Base-by-base conservation (phyloP, 306 rosid species). In the Amphicarpaea edgeworthii region DNA sequence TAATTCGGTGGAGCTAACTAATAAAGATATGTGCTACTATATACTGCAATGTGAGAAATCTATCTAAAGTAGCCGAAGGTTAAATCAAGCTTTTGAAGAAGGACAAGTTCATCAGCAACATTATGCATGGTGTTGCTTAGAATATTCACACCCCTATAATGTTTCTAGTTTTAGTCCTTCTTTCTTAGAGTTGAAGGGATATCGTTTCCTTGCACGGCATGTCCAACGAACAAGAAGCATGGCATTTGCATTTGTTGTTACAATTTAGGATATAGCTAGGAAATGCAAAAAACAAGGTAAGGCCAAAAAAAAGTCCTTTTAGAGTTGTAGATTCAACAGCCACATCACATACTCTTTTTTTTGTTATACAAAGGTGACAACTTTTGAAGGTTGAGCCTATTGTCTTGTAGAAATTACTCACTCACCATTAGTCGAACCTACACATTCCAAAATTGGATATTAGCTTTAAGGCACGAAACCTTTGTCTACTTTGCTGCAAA, bases 161-260 rank as follows among this genome's bases (percentile, higher is more conserved):
- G 79, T 37, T 34, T 62, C 45, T 59, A 46, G 45, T 20, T 46
- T 11, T 32, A 7, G 54, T 42, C 43, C 30, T 50, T 37, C 42
- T 69, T 78, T 53, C 46, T 47, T 61, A 28, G 49, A 15, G 28
- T 62, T 53, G 60, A 71, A 71, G 73, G 42, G 32, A 61, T 66
- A 34, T 76, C 30, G 42, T 51, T 76, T 76, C 8, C 67, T 38
- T 65, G 79, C 79, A 76, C 26, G 72, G 54, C 2, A 3, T 77
- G 81, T 66, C 68, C 75, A 76, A 40, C 34, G 47, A 75, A 46
- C 40, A 21, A 34, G 40, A 54, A 26, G 5, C 67, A 67, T 0
- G 47, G 53, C 41, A 63, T 32, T 75, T 15, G 7, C 54, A 34
- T 23, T 0, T 64, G 70, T 64, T 41, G 34, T 64, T 64, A 40